These are phyloP conservation scores for Powellomyces hirtus DNA, from an alignment of 192 early-diverging fungal genomes.

Conservation along the genomic window DNA sequence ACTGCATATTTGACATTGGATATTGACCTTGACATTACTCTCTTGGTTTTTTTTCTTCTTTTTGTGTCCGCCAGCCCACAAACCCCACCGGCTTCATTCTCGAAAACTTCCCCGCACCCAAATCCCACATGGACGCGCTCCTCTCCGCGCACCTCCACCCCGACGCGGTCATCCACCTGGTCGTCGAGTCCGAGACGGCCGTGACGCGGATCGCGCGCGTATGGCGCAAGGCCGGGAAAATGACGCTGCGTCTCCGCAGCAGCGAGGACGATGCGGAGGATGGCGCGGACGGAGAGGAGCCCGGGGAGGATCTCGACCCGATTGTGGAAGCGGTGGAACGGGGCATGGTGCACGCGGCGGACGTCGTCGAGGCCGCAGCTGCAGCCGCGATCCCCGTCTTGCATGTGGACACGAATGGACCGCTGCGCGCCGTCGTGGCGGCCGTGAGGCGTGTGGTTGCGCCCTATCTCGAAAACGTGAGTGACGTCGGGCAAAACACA, in stretches of 20 bases:
- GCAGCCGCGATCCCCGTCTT: slow-evolving; percentile 34
- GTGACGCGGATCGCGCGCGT: slow-evolving; percentile 27
- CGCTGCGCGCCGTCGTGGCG: slow-evolving; percentile 36
- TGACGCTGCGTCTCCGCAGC: not conserved
- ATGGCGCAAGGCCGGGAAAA: not conserved
- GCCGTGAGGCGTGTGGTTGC: slow-evolving; percentile 24
- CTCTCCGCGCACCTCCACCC: slow-evolving; percentile 37
- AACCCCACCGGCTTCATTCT: slow-evolving; percentile 48
- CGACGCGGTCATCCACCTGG: slow-evolving; percentile 46
- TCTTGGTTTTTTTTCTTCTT: no score
- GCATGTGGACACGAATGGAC: slow-evolving; percentile 37
- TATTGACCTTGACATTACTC: no score
- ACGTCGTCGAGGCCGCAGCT: slow-evolving; percentile 28
- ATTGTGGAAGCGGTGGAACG: not conserved
- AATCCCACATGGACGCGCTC: slow-evolving; percentile 40
- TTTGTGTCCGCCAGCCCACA: not conserved
- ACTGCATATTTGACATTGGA: no score
- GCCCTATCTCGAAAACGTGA: slow-evolving; percentile 27
- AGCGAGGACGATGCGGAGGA: slow-evolving; percentile 12
- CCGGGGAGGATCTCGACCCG: slow-evolving; percentile 16
- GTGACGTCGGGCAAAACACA: not conserved
- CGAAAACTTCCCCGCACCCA: slow-evolving; percentile 46
- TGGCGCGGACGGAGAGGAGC: slow-evolving; percentile 9
- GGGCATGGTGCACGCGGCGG: slow-evolving; percentile 41
- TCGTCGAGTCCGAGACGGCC: slow-evolving; percentile 36